Evolutionary conservation across 257 asterid genomes (phyloP).

Genomic region (Solanum etuberosum): DNA sequence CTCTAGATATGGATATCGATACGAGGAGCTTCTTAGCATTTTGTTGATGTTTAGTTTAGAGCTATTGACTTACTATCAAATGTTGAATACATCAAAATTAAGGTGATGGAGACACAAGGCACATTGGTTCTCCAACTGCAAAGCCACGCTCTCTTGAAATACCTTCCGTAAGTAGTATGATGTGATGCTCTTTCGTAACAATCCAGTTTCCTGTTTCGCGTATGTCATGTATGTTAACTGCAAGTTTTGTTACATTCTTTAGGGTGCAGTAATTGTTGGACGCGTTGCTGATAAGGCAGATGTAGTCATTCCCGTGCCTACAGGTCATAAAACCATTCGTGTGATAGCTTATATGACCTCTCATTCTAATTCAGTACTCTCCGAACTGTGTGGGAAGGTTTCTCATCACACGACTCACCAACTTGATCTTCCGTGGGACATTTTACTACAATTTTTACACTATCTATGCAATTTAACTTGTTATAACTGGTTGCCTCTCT

Average conservation of each 20-base stretch:
- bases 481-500: neutral
- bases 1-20: neutral
- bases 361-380: neutral
- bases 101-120: conserved; percentile 83
- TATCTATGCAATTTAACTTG: neutral
- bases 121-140: conserved; percentile 61
- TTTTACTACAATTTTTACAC: neutral
- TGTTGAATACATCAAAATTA: neutral
- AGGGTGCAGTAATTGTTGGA: conserved; percentile 61
- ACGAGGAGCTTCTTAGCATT: neutral
- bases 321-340: conserved; percentile 31
- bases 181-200: neutral
- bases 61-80: neutral
- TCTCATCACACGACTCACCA: neutral
- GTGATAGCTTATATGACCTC: neutral
- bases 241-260: neutral
- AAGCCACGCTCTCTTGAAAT: conserved; percentile 64
- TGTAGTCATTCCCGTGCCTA: conserved; percentile 70
- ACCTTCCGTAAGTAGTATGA: conserved; percentile 43
- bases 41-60: neutral
- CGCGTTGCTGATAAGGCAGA: conserved; percentile 65
- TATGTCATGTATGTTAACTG: neutral
- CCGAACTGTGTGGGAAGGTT: neutral
- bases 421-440: neutral
- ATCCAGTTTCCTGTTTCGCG: neutral